Percentiles rank a stretch among this genome's conserved stretches.
phyloP scores from a whole-genome alignment of 2,329 filamentous ascomycete genomes.

The Ceratocystis cubensis region DNA sequence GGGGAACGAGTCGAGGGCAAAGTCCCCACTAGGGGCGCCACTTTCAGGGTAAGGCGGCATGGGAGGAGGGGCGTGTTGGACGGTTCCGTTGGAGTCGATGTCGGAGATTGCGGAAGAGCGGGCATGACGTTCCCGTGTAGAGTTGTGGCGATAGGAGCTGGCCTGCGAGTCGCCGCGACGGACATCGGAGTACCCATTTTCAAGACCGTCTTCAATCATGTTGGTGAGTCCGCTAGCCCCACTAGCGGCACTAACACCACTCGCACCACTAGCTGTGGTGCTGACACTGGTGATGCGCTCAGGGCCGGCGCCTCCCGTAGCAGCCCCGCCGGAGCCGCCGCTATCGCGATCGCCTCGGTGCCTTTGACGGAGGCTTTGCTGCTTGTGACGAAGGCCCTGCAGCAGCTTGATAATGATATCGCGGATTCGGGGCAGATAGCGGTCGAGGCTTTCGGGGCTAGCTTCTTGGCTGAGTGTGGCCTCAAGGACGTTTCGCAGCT shows the following conservation, averaged over 20 bases:
- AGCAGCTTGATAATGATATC: slow-evolving; percentile 98
- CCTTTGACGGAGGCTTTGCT: slow-evolving; percentile 66
- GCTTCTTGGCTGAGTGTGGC: slow-evolving; percentile 94
- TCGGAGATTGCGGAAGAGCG: slow-evolving; percentile 30
- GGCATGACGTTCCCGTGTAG: slow-evolving; percentile 38
- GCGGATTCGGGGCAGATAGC: slow-evolving; percentile 83
- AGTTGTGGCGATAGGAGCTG: slow-evolving; percentile 39
- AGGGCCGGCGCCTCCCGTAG: slow-evolving; percentile 27
- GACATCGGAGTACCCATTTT: slow-evolving; percentile 35
- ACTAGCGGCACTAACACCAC: slow-evolving; percentile 47
- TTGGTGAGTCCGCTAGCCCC: slow-evolving; percentile 45
- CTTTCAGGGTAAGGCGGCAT: slow-evolving; percentile 59
- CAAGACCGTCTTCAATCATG: slow-evolving; percentile 47
- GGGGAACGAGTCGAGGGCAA: slow-evolving; percentile 53
- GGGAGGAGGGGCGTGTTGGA: slow-evolving; percentile 64
- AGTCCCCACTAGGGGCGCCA: slow-evolving; percentile 35
- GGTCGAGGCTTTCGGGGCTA: slow-evolving; percentile 82
- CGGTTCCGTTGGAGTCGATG: slow-evolving; percentile 52
- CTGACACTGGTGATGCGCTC: slow-evolving; percentile 46
- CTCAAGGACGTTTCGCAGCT: slow-evolving; percentile 80
- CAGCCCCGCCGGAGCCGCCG: slow-evolving; percentile 11
- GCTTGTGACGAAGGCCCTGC: slow-evolving; percentile 92
- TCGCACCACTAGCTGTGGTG: slow-evolving; percentile 42
- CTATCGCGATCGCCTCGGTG: slow-evolving; percentile 46
- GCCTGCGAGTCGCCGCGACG: slow-evolving; percentile 27